Base-by-base conservation (phyloP, 305 asterid species). In the Vinca major region DNA sequence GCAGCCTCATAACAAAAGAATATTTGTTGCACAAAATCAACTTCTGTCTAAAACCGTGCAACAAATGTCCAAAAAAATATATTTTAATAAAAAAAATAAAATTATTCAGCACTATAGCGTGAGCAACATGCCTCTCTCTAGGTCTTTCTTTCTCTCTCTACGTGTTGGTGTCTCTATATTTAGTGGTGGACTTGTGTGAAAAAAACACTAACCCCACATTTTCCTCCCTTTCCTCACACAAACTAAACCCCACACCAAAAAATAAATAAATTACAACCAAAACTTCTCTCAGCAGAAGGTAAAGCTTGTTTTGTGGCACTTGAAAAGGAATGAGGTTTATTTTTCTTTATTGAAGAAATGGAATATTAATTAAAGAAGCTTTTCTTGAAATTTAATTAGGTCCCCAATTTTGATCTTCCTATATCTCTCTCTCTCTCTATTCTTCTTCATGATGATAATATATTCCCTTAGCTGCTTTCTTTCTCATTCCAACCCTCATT, bases 331-430 rank as follows among this genome's bases (percentile, higher is more conserved):
- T 33, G 48, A 36, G 3, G 45, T 41, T 41, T 41, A 0, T 7
- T 45, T 57, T 69, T 41, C 62, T 63, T 65, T 1, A 33, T 73
- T 41, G 5, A 41, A 41, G 45, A 6, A 53, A 44, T 9, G 49
- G 33, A 62, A 63, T n/a, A n/a, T n/a, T n/a, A n/a, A n/a, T n/a
- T 51, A 64, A 67, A 76, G 71, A 52, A 53, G 51, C 74, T 72
- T 62, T 21, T 72, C n/a, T 55, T 16, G 57, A 63, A 37, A n/a
- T 21, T 49, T 47, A 47, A 57, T 70, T 44, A 61, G 86, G 84
- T 70, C 88, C 88, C 85, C n/a, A n/a, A 81, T 57, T 78, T 78
- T 78, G 85, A 80, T 82, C 69, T 68, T 44, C 83, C 65, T n/a
- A 78, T 68, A 86, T 78, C 81, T 26, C 1, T 26, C 33, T n/a